phyloP scores from a whole-genome alignment of 306 rosid genomes.

The Corylus heterophylla region DNA sequence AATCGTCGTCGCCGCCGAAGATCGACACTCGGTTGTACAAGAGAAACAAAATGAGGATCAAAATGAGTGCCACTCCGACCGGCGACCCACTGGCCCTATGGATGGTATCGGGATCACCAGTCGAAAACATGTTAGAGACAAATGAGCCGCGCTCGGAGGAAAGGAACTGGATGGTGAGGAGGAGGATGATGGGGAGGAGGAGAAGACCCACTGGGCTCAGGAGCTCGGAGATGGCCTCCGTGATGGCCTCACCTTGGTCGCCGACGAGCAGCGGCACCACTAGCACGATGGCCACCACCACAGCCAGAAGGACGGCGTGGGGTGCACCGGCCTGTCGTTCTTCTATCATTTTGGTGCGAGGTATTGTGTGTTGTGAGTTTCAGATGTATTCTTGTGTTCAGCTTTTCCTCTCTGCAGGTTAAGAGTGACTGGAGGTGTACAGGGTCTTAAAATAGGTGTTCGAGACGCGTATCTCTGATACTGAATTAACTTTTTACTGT shows the following conservation, averaged over 20 bases:
- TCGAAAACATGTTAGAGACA: conserved; percentile 63
- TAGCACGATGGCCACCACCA: conserved; percentile 61
- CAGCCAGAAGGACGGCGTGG: conserved; percentile 62
- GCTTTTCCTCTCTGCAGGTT: no score
- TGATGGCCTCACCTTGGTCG: conserved; percentile 77
- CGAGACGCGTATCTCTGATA: conserved; percentile 10
- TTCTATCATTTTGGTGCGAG: conserved; percentile 30
- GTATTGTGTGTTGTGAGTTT: background rate
- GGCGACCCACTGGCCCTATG: conserved; percentile 86
- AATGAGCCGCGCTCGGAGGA: conserved; percentile 85
- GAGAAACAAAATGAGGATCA: conserved; percentile 61
- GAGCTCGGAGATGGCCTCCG: conserved; percentile 69
- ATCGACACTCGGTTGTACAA: conserved; percentile 66
- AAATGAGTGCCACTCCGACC: conserved; percentile 78
- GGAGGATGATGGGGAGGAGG: conserved; percentile 80
- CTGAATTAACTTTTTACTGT: background rate
- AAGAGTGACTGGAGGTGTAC: background rate
- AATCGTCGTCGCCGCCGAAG: conserved; percentile 74
- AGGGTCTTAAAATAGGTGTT: background rate
- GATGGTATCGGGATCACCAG: conserved; percentile 82
- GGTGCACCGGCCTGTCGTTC: conserved; percentile 71
- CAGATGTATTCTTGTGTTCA: no score
- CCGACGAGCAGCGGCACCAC: conserved; percentile 63
- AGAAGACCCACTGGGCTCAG: conserved; percentile 81
- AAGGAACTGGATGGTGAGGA: conserved; percentile 81